Evolutionary conservation across 2,329 filamentous ascomycete species (phyloP), one percentile per base, ranked within the genome.

Genomic region (Fusarium nematophilum): DNA sequence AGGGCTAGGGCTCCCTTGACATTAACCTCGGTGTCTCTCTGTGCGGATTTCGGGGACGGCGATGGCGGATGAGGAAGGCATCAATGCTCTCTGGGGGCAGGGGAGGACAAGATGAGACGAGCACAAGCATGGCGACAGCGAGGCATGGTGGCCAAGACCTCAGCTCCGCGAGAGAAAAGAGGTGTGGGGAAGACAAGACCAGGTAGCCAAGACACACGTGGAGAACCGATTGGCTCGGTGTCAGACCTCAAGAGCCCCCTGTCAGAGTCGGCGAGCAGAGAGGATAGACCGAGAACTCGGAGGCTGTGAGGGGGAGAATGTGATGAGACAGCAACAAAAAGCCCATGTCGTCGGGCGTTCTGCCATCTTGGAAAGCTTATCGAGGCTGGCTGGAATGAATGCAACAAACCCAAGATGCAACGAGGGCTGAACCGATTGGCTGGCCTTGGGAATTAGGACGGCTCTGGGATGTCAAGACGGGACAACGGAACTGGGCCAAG

Each of bases 151-250:
- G 15, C 37, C 25, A 34, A 30, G 27, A 39, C 37, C 26, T 39
- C 37, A 49, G 36, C 37, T 39, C 29, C 21, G 46, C 14, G 37
- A 57, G 23, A 44, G 23, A 53, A 46, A n/a, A 27, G 27, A 33
- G 29, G 18, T 45, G 45, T 37, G 42, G 40, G 43, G 60, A 50
- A 43, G 26, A 17, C 36, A 37, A 26, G 42, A 34, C 21, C 42
- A 43, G 38, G 34, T 45, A 29, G 25, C 46, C 51, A 42, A 50
- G 25, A 58, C 40, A 54, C 61, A 64, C 61, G 61, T 64, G 60
- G 60, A 62, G 45, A 53, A 64, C 57, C 47, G 51, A 64, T 64
- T 64, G 61, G 61, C 39, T 30, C 11, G 29, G 30, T 58, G 37
- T 34, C 25, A 48, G 33, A 55, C 44, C 21, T 21, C 21, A 36